A percentile compares a stretch with the other conserved stretches of the same genome.
These are phyloP conservation scores for Stachybotrys echinatus DNA, from an alignment of 2,329 filamentous ascomycete species.

Conservation along the genomic window DNA sequence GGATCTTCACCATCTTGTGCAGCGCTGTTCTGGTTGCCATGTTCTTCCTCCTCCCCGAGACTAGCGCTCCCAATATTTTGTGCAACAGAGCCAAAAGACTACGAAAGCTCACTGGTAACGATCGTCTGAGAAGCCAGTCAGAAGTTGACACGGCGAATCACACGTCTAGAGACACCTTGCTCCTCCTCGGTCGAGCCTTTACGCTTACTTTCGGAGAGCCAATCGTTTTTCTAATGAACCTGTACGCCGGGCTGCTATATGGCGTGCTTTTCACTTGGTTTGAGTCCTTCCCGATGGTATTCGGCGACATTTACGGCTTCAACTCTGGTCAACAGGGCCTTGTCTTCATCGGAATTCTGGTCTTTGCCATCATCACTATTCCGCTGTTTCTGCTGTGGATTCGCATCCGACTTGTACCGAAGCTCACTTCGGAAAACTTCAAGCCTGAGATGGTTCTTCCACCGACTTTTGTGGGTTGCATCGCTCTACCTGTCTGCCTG, in stretches of 20 bases:
- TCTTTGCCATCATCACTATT: conserved; percentile 5
- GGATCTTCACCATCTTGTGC: conserved; percentile 15
- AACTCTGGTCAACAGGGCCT: conserved; percentile 52
- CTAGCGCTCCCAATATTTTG: conserved; percentile 14
- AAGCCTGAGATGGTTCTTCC: conserved; percentile 6
- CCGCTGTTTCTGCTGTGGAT: conserved; percentile 6
- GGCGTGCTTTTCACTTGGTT: conserved; percentile 46
- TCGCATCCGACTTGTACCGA: conserved; percentile 4
- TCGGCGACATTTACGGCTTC: conserved; percentile 26
- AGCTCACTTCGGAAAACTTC: conserved; percentile 1
- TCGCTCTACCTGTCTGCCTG: conserved; percentile 60
- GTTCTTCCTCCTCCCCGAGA: conserved; percentile 18
- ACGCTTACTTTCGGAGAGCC: conserved; percentile 36
- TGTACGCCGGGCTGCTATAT: conserved; percentile 47
- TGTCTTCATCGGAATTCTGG: conserved; percentile 10
- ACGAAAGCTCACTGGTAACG: conserved; percentile 8
- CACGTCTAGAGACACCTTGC: conserved; percentile 8
- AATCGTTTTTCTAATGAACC: conserved; percentile 56
- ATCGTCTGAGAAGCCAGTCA: conserved; percentile 1
- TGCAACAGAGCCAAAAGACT: conserved; percentile 12
- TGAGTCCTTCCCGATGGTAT: conserved; percentile 36
- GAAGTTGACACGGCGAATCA: conserved; percentile 8
- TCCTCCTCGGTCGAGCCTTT: background rate
- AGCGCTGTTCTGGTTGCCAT: conserved; percentile 9
- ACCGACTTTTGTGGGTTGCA: conserved; percentile 55